Percentiles rank a stretch among this genome's conserved stretches.
These are phyloP conservation scores for Geranium brycei DNA, from an alignment of 345 rosid genomes.

Conservation along the genomic window DNA sequence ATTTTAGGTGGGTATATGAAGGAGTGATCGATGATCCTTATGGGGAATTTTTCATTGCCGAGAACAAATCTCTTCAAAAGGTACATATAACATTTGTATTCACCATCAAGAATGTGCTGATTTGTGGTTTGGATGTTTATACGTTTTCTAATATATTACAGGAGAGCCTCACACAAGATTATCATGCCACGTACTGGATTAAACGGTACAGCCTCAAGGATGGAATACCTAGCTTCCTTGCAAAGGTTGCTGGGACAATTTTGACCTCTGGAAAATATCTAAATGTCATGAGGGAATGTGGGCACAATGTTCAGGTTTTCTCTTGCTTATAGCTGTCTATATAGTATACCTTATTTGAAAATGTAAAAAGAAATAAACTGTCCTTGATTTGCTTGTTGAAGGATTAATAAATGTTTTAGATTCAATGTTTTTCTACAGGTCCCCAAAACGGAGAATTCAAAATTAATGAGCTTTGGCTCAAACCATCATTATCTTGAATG, in stretches of 20 bases:
- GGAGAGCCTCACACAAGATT: conserved; percentile 94
- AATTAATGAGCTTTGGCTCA: conserved; percentile 65
- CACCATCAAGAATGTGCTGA: neutral
- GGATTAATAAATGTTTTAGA: conserved; percentile 10
- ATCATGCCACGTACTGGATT: conserved; percentile 76
- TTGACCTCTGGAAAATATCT: conserved; percentile 92
- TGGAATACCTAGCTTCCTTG: conserved; percentile 91
- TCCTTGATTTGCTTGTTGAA: conserved; percentile 6
- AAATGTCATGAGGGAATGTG: conserved; percentile 98
- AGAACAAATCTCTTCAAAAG: conserved; percentile 82
- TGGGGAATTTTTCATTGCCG: conserved; percentile 90
- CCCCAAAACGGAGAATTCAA: conserved; percentile 72
- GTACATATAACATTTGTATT: conserved; percentile 20
- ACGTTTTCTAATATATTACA: conserved; percentile 6
- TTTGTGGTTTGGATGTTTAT: neutral
- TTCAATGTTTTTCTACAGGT: conserved; percentile 31
- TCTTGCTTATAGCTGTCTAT: neutral
- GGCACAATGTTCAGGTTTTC: conserved; percentile 82
- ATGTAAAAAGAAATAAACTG: neutral
- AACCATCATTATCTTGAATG: conserved; percentile 96
- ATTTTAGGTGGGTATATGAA: conserved; percentile 92
- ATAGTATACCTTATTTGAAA: conserved; percentile 1
- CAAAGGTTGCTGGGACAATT: conserved; percentile 80
- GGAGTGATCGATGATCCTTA: conserved; percentile 95
- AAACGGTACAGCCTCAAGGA: conserved; percentile 84